Conservation (phyloP, 2,329 filamentous ascomycete genomes). For the Colletotrichum plurivorum region DNA sequence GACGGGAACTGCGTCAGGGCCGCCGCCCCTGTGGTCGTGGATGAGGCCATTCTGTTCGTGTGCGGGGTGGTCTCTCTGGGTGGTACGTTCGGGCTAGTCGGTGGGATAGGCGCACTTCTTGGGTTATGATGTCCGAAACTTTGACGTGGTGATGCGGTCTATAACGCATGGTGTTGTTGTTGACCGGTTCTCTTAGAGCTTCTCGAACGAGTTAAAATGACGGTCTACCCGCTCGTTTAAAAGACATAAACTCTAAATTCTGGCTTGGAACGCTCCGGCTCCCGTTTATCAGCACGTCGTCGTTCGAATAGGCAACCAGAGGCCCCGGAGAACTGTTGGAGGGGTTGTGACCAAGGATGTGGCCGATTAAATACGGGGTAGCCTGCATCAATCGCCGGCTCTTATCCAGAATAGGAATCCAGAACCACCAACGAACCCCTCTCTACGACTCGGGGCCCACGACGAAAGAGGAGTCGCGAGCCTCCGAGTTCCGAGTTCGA, state of each 20-base stretch:
- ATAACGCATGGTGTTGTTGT: neutral
- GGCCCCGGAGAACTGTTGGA: neutral
- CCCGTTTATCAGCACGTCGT: neutral
- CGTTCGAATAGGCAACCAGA: conserved; percentile 16
- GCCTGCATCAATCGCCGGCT: neutral
- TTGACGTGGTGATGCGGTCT: neutral
- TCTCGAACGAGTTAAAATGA: neutral
- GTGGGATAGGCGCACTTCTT: neutral
- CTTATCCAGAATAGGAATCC: conserved; percentile 19
- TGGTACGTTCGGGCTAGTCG: neutral
- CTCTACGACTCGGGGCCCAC: neutral
- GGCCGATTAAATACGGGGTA: conserved; percentile 2
- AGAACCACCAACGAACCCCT: conserved; percentile 25
- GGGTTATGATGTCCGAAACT: too few species aligned
- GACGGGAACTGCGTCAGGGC: conserved; percentile 26
- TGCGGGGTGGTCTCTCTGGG: neutral
- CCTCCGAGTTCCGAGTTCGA: conserved; percentile 20
- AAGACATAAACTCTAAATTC: conserved; percentile 3
- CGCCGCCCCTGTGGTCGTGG: conserved; percentile 1
- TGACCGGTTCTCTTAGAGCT: neutral
- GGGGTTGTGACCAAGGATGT: conserved; percentile 5
- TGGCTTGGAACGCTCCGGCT: neutral
- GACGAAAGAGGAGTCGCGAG: conserved; percentile 17
- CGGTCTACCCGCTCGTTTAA: neutral
- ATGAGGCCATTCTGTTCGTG: conserved; percentile 2